These are phyloP conservation scores for Byssoonygena ceratinophila DNA, from an alignment of 2,329 filamentous ascomycete species.

Conservation along the genomic window DNA sequence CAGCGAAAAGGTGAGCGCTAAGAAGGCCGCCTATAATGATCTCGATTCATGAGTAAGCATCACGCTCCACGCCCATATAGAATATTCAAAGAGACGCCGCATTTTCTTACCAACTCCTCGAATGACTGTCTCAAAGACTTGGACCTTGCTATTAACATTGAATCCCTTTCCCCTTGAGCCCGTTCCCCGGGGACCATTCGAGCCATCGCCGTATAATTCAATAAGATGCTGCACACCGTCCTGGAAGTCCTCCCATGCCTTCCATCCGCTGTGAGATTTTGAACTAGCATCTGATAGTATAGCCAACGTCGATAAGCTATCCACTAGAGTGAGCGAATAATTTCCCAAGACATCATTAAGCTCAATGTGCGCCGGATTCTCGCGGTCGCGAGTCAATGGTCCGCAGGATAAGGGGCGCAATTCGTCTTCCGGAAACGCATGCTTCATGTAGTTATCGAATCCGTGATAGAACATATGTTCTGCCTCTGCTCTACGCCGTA, in stretches of 20 bases:
- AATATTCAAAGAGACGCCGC: background rate
- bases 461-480: conserved; percentile 89
- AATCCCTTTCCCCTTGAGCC: conserved; percentile 71
- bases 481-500: conserved; percentile 31
- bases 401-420: conserved; percentile 75
- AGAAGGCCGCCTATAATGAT: conserved; percentile 62
- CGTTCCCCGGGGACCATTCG: conserved; percentile 53
- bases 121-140: conserved; percentile 97
- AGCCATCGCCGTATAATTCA: conserved; percentile 76
- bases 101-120: conserved; percentile 49
- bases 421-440: conserved; percentile 95
- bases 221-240: conserved; percentile 66
- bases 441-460: conserved; percentile 83
- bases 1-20: conserved; percentile 85
- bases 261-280: conserved; percentile 44
- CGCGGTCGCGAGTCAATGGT: conserved; percentile 71
- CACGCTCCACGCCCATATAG: background rate
- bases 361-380: conserved; percentile 69
- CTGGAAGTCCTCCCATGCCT: conserved; percentile 66
- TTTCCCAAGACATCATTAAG: conserved; percentile 94
- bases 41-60: background rate
- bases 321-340: conserved; percentile 90
- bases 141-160: conserved; percentile 93
- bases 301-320: conserved; percentile 86
- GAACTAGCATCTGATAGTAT: conserved; percentile 71